These are phyloP conservation scores for Gossypium armourianum DNA, from an alignment of 441 rosid genomes.

Conservation along the genomic window DNA sequence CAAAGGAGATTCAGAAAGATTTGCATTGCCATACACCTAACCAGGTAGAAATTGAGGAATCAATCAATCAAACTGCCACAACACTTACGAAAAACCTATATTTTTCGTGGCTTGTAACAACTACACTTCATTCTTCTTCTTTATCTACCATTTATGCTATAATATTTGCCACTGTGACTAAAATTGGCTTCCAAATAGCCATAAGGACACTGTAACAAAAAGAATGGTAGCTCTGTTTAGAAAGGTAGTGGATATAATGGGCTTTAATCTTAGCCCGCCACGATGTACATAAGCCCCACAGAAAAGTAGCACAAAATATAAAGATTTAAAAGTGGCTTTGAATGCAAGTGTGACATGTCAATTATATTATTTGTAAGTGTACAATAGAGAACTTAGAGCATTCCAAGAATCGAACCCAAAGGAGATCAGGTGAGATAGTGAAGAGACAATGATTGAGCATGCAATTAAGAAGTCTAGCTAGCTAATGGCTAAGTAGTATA, in stretches of 20 bases:
- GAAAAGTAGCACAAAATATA: background rate
- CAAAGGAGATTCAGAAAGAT: background rate
- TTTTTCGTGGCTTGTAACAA: background rate
- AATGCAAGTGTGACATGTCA: background rate
- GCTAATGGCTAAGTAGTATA: too few species aligned
- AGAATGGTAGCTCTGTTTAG: background rate
- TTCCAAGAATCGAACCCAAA: too few species aligned
- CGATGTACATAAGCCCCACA: background rate
- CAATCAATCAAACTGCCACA: background rate
- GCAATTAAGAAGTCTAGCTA: too few species aligned
- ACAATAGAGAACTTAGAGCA: too few species aligned
- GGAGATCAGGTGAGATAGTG: too few species aligned
- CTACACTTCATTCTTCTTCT: background rate
- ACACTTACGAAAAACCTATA: background rate
- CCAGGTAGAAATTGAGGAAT: background rate
- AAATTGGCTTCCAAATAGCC: background rate
- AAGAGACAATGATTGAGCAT: too few species aligned
- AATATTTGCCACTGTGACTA: background rate
- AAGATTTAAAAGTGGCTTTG: background rate
- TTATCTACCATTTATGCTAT: background rate
- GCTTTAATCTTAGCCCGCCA: background rate
- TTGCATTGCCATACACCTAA: background rate
- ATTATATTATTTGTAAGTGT: too few species aligned
- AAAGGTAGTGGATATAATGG: background rate
- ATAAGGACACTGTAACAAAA: background rate